These are phyloP conservation scores for Pythium insidiosum DNA, from an alignment of 352 stramenopile species.

Conservation along the genomic window DNA sequence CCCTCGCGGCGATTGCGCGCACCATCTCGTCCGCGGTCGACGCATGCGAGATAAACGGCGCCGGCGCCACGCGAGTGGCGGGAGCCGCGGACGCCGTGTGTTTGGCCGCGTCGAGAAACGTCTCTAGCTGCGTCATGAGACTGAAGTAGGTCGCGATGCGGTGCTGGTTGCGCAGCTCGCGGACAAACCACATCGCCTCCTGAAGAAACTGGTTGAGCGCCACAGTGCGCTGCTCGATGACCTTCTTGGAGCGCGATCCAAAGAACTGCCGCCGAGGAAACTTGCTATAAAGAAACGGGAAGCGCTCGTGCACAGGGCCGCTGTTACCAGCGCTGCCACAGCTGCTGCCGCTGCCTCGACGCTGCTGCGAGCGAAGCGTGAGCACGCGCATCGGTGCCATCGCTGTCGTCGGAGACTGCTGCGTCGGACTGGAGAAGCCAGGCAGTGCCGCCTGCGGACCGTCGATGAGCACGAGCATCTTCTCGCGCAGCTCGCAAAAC, in stretches of 20 bases:
- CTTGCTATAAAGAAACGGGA: conserved; percentile 56
- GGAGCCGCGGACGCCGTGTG: conserved; percentile 10
- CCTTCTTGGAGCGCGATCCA: conserved; percentile 49
- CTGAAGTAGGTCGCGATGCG: conserved; percentile 70
- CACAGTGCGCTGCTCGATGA: conserved; percentile 55
- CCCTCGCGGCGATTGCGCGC: conserved; percentile 6
- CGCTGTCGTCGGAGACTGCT: conserved; percentile 6
- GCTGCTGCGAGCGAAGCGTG: conserved; percentile 3
- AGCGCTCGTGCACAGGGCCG: conserved; percentile 20
- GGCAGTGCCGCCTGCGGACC: conserved; percentile 2
- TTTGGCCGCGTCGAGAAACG: conserved; percentile 43
- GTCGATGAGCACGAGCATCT: conserved; percentile 53
- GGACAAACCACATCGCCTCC: conserved; percentile 39
- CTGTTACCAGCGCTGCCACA: conserved; percentile 5
- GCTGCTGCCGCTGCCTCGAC: conserved; percentile 18
- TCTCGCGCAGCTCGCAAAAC: conserved; percentile 65
- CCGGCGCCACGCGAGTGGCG: no score
- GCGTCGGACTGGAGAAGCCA: background rate
- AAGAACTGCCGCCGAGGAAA: conserved; percentile 62
- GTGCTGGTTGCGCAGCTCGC: conserved; percentile 44
- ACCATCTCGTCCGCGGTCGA: conserved; percentile 2
- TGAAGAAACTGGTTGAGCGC: conserved; percentile 56
- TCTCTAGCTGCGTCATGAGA: conserved; percentile 57
- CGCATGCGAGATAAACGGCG: no score
- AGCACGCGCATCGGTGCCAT: conserved; percentile 7